Evolutionary conservation across 768 basidiomycete species (phyloP), one percentile per base, ranked within the genome.

Genomic region (Lepiota subincarnata): DNA sequence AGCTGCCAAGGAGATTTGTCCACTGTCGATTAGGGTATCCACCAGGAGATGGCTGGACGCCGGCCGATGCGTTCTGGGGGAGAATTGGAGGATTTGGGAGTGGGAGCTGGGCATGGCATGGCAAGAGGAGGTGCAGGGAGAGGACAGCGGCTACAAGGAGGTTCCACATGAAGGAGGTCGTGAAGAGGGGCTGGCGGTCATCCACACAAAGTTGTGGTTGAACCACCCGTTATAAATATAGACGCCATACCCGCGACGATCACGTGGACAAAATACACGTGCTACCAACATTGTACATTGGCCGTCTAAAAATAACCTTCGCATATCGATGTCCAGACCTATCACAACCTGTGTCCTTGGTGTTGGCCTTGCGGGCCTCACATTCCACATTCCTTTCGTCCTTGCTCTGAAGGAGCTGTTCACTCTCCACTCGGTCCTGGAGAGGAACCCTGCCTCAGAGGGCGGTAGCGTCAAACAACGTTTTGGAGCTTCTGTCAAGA

Each of bases 341-440:
- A 84, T 91, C 62, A 77, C 76, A 36, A 82, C 84, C 20, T 86
- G 88, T 60, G 81, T 89, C 5, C 72, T 91, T 2, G 89, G 89
- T 16, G 83, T 87, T 34, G 91, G 90, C 37, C 81, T 92, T 55
- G 77, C 84, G 16, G 86, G 86, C 34, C 70, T 86, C 37, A 87
- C 86, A 2, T 92, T 94, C 70, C 92, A 94, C 66, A 61, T 85
- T 53, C 91, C 92, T 0, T 87, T 92, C 66, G 70, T 94, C 53
- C 78, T 86, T 50, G 81, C 87, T 2, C 74, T 87, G 16, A 85
- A 89, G 0, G 72, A 86, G 20, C 68, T 81, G 45, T 92, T 90
- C 73, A 78, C 70, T 7, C 79, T 92, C 34, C 76, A 84, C 59
- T 78, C 88, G n/a, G 84, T 92, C 44, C 73, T 91, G 54, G 84